Evolutionary conservation across 106 monocot genomes (phyloP).

Genomic region (Chionographis japonica): DNA sequence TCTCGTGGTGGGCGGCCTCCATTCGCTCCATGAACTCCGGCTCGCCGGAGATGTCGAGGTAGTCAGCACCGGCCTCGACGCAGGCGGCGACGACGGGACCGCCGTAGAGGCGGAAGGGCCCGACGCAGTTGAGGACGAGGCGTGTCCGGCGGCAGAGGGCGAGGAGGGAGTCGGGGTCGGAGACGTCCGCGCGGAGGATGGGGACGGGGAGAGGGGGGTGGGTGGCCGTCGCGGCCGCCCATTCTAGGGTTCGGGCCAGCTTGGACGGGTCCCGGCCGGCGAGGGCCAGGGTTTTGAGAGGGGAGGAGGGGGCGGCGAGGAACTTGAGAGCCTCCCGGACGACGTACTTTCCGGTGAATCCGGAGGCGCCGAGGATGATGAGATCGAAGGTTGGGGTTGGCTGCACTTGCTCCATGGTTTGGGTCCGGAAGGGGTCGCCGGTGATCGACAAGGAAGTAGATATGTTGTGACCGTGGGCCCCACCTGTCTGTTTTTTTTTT

Average conservation of each 20-base stretch:
- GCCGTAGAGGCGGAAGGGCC: constrained; percentile 87
- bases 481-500: background rate
- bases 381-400: constrained; percentile 34
- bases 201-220: constrained; percentile 28
- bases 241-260: constrained; percentile 52
- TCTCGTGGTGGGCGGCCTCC: constrained; percentile 56
- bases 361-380: constrained; percentile 85
- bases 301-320: constrained; percentile 38
- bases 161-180: constrained; percentile 48
- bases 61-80: constrained; percentile 64
- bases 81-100: constrained; percentile 77
- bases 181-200: constrained; percentile 54
- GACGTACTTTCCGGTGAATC: constrained; percentile 92
- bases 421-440: too few relatives aligned
- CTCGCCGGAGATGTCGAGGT: constrained; percentile 89
- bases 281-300: constrained; percentile 61
- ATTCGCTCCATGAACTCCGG: constrained; percentile 98
- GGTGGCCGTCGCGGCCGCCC: constrained; percentile 42
- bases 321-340: constrained; percentile 71
- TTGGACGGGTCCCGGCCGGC: constrained; percentile 72
- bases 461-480: background rate
- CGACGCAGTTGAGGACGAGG: constrained; percentile 79
- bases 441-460: background rate
- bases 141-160: constrained; percentile 43
- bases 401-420: background rate